phyloP scores from a whole-genome alignment of 345 rosid species.

The Microcos paniculata region DNA sequence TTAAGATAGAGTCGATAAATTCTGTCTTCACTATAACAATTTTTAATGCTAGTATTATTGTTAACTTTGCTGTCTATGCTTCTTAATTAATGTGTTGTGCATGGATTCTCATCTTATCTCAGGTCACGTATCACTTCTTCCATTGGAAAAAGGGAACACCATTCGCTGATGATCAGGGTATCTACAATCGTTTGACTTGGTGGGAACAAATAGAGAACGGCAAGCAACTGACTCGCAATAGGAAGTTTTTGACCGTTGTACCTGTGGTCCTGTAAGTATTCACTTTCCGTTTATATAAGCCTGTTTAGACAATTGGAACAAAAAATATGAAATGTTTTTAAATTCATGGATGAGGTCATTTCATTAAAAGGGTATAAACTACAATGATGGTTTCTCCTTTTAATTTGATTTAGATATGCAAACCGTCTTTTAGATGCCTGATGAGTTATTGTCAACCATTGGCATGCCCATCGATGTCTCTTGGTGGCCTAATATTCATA shows the following conservation, averaged over 20 bases:
- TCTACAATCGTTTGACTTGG: slow-evolving; percentile 74
- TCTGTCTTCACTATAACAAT: not conserved
- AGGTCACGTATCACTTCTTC: slow-evolving; percentile 73
- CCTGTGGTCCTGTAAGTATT: slow-evolving; percentile 76
- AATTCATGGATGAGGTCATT: not conserved
- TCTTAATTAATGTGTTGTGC: slow-evolving; percentile 9
- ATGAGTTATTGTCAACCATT: not conserved
- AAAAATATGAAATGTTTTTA: not conserved
- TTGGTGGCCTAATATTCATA: not conserved
- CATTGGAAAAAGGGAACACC: slow-evolving; percentile 90
- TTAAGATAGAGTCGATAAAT: not conserved
- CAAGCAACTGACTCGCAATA: slow-evolving; percentile 79
- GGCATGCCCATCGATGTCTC: not conserved
- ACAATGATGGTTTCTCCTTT: not conserved
- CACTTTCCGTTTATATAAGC: not conserved
- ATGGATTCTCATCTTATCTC: slow-evolving; percentile 14
- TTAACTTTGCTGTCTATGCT: not conserved
- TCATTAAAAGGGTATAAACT: not conserved
- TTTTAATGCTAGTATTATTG: not conserved
- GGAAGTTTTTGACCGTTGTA: slow-evolving; percentile 74
- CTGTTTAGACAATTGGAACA: not conserved
- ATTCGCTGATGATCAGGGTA: slow-evolving; percentile 73
- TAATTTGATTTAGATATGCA: not conserved
- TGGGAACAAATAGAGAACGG: slow-evolving; percentile 87
- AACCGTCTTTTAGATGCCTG: not conserved